phyloP scores from a whole-genome alignment of 1,139 yeast species.

The Eremothecium sinecaudum region DNA sequence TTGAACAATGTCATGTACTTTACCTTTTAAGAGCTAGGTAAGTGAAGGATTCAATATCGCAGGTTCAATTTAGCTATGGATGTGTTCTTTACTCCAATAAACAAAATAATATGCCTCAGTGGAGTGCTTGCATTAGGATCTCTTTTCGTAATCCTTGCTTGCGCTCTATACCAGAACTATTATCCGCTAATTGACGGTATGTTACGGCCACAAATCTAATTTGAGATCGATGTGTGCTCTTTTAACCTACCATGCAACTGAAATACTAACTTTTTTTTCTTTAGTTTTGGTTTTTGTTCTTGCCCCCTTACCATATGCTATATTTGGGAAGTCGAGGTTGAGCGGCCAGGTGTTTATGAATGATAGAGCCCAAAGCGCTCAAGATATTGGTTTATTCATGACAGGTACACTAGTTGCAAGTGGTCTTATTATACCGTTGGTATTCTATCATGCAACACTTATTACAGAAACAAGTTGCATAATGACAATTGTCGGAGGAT shows the following conservation, averaged over 20 bases:
- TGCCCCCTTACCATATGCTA: constrained; percentile 63
- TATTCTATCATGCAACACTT: constrained; percentile 50
- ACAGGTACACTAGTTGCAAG: constrained; percentile 62
- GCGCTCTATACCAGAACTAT: constrained; percentile 66
- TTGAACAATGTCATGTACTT: too few species aligned
- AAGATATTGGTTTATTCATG: constrained; percentile 50
- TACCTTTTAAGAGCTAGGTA: too few species aligned
- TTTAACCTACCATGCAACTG: background rate
- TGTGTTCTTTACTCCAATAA: constrained; percentile 41
- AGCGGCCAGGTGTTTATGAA: constrained; percentile 49
- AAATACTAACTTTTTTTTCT: constrained; percentile 3
- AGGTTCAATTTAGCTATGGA: too few species aligned
- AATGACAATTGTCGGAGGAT: constrained; percentile 63
- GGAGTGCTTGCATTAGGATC: constrained; percentile 68
- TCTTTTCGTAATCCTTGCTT: constrained; percentile 57
- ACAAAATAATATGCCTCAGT: constrained; percentile 61
- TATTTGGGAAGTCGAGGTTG: constrained; percentile 39
- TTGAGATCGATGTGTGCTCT: too few species aligned
- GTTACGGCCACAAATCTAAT: too few species aligned
- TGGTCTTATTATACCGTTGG: constrained; percentile 58
- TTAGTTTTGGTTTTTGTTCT: constrained; percentile 41
- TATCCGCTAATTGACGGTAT: constrained; percentile 56
- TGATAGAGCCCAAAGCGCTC: constrained; percentile 47
- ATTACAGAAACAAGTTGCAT: constrained; percentile 50
- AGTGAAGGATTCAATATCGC: too few species aligned